Base-by-base conservation (phyloP, 805 yeast species). In the Tetrapisispora nanseiensis region DNA sequence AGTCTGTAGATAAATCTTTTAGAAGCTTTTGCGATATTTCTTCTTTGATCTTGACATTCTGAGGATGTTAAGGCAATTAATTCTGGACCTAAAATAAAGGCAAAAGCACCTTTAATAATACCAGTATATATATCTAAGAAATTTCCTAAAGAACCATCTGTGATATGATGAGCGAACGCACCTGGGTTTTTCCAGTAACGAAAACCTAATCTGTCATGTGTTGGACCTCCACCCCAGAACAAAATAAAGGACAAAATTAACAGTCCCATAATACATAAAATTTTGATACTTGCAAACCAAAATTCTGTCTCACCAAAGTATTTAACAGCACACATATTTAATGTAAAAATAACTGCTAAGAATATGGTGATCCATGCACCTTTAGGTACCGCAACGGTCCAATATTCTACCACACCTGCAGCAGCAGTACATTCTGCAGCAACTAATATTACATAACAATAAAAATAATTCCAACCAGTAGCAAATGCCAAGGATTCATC, bases 371-470 rank as follows among this genome's bases (percentile, higher is more conserved):
- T 75, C 76, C 78, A 75, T n/a, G 71, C 76, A 9, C 78, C 82
- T 15, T 76, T 74, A 44, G 76, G 76, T 2, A 49, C 50, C 20
- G 54, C 66, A 9, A 69, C 72, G 3, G 76, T 69, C 85, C 85
- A 78, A 55, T 75, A 78, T 49, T 71, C 70, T 46, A 78, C 68
- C 15, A 78, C 76, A 43, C 76, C 70, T 1, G 81, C 70, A n/a
- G 82, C 79, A 1, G 83, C 83, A 12, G 77, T 73, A 57, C 78
- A 69, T 59, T 78, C 83, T 45, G 79, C 72, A 26, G 82, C 78
- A 4, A 76, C 62, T 27, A 71, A 59, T 23, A 73, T 67, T 10
- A 71, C 56, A 67, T 70, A 73, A 50, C 71, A 68, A 54, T 72
- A 65, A 22, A 65, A 70, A 50, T 74, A 74, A 50, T 71, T 75